phyloP scores from a whole-genome alignment of 441 rosid genomes.

The Euphorbia corollata region DNA sequence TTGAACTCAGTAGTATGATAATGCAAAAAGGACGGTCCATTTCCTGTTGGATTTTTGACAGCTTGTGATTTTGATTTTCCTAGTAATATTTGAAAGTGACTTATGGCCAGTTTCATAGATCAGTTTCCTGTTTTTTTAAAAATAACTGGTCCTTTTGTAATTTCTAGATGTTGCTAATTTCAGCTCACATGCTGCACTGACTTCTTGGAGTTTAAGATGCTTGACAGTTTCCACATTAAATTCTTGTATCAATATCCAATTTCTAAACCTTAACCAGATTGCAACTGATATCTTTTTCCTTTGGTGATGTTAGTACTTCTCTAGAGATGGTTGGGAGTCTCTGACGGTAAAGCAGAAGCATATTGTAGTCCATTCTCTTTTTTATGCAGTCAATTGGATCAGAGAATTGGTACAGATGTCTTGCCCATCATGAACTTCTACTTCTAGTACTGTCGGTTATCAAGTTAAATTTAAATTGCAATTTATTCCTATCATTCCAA shows the following conservation, averaged over 20 bases:
- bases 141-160: no score
- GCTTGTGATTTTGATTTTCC: no score
- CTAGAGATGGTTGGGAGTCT: constrained; percentile 46
- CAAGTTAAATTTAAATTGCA: not conserved
- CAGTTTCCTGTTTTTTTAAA: no score
- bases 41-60: no score
- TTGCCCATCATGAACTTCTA: constrained; percentile 18
- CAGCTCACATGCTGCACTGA: no score
- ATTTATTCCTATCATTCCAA: constrained; percentile 9
- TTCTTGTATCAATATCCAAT: constrained; percentile 1
- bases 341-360: constrained; percentile 65
- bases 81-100: no score
- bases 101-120: no score
- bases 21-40: no score
- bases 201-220: not conserved
- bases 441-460: constrained; percentile 12
- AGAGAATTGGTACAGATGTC: constrained; percentile 58
- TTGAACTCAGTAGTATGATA: not conserved
- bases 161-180: no score
- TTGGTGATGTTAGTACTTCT: constrained; percentile 51
- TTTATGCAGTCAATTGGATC: constrained; percentile 73
- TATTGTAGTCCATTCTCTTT: constrained; percentile 53
- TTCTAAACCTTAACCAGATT: constrained; percentile 15
- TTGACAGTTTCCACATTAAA: not conserved
- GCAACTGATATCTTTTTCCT: constrained; percentile 25